phyloP scores from a whole-genome alignment of 2,329 filamentous ascomycete genomes.

The Cryphonectria carpinicola region DNA sequence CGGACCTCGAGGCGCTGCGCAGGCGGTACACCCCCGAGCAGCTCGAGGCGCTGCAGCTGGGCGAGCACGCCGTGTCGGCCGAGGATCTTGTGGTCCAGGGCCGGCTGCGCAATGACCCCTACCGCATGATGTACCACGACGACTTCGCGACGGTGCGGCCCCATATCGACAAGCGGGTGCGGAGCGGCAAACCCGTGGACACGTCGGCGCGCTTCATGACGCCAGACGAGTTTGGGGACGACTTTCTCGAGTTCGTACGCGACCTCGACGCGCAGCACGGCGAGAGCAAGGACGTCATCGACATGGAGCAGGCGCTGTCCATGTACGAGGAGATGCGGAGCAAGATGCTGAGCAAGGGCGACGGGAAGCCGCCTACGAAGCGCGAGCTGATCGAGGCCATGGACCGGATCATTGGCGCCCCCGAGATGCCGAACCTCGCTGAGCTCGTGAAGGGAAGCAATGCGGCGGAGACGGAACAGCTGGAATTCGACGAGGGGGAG shows the following conservation, averaged over 20 bases:
- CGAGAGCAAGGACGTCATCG: slow-evolving; percentile 26
- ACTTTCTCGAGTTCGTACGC: slow-evolving; percentile 56
- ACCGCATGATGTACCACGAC: slow-evolving; percentile 76
- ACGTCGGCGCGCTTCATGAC: slow-evolving; percentile 64
- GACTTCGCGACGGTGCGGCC: slow-evolving; percentile 80
- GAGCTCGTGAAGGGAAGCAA: slow-evolving; percentile 6
- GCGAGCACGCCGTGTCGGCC: slow-evolving; percentile 75
- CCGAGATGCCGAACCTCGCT: slow-evolving; percentile 30
- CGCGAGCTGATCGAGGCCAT: slow-evolving; percentile 19
- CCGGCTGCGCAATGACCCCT: slow-evolving; percentile 71
- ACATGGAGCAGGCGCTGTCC: slow-evolving; percentile 49
- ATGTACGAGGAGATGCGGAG: slow-evolving; percentile 52
- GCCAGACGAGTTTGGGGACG: slow-evolving; percentile 62
- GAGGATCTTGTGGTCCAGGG: slow-evolving; percentile 77
- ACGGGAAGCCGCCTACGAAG: slow-evolving; percentile 39
- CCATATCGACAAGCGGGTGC: slow-evolving; percentile 71
- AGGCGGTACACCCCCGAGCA: slow-evolving; percentile 80
- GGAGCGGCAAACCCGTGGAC: slow-evolving; percentile 53
- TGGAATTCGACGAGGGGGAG: slow-evolving; percentile 33
- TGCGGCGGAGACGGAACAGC: slow-evolving; percentile 33
- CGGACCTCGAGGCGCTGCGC: slow-evolving; percentile 65
- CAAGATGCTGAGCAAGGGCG: slow-evolving; percentile 38
- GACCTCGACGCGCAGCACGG: slow-evolving; percentile 43
- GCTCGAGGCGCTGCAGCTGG: slow-evolving; percentile 78
- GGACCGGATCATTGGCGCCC: slow-evolving; percentile 32